phyloP scores from a whole-genome alignment of 164 flowering plant genomes.

The Echeveria elegans region DNA sequence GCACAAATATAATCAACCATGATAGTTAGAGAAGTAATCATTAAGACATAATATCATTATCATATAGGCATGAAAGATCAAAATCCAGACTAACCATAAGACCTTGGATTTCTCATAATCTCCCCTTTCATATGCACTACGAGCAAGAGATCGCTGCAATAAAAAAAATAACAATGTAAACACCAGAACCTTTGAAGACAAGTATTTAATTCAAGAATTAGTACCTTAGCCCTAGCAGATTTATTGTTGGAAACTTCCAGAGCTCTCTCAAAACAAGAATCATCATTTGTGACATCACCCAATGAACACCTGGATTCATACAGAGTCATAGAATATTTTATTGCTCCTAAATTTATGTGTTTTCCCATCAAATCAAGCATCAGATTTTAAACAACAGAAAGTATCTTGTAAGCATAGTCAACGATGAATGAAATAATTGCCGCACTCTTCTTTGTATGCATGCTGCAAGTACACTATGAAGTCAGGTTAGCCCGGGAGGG shows the following conservation, averaged over 20 bases:
- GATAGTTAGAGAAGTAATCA: background rate
- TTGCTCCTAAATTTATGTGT: background rate
- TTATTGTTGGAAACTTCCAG: slow-evolving; percentile 73
- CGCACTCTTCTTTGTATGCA: background rate
- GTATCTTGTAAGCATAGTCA: background rate
- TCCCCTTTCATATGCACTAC: slow-evolving; percentile 85
- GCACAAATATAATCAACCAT: background rate
- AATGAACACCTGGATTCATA: slow-evolving; percentile 61
- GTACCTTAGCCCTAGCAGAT: slow-evolving; percentile 84
- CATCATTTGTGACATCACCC: slow-evolving; percentile 78
- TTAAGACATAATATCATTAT: background rate
- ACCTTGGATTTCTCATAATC: slow-evolving; percentile 63
- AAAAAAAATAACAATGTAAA: slow-evolving; percentile 9
- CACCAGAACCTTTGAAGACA: background rate
- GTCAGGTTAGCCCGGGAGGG: background rate
- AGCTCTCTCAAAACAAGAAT: slow-evolving; percentile 72
- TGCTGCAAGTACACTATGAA: background rate
- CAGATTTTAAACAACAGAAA: background rate
- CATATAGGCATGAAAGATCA: background rate
- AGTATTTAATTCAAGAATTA: background rate
- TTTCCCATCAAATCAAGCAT: background rate
- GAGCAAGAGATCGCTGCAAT: slow-evolving; percentile 83
- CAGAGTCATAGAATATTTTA: background rate
- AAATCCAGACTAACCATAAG: slow-evolving; percentile 39
- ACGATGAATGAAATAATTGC: background rate